Conservation (phyloP, 164 flowering plant species). For the Euptelea pleiosperma region DNA sequence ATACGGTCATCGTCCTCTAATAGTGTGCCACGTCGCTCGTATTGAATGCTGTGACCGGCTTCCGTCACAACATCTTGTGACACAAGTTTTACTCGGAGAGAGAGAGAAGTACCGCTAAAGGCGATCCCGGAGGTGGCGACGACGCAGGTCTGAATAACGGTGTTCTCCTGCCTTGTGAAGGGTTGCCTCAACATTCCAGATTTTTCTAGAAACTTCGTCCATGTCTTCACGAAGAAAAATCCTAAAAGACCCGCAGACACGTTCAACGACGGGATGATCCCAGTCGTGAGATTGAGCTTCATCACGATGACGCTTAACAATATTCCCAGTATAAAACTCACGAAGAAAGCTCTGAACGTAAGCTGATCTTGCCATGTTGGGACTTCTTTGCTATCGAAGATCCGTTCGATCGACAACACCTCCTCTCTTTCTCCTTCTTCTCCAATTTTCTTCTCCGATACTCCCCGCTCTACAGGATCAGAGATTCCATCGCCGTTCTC, state of each 20-base stretch:
- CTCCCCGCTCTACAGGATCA: background rate
- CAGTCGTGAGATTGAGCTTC: slow-evolving; percentile 26
- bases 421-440: background rate
- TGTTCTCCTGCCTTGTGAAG: slow-evolving; percentile 26
- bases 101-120: slow-evolving; percentile 14
- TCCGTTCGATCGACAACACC: background rate
- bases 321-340: slow-evolving; percentile 17
- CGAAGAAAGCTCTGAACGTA: slow-evolving; percentile 21
- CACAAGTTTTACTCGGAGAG: too few relatives aligned
- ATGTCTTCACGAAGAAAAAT: slow-evolving; percentile 18
- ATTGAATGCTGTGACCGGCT: too few relatives aligned
- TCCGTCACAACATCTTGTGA: too few relatives aligned
- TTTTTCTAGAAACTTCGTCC: slow-evolving; percentile 14
- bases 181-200: slow-evolving; percentile 17
- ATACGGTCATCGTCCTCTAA: too few relatives aligned
- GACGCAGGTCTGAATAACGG: slow-evolving; percentile 27
- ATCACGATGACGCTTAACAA: slow-evolving; percentile 19
- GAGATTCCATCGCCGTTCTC: too few relatives aligned
- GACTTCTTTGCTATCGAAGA: slow-evolving; percentile 17
- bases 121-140: slow-evolving; percentile 28
- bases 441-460: background rate
- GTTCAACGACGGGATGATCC: slow-evolving; percentile 23
- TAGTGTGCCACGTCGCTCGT: too few relatives aligned
- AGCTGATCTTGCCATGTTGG: slow-evolving; percentile 22
- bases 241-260: slow-evolving; percentile 22